Conservation (phyloP, 2,329 filamentous ascomycete genomes). For the Exophiala sp. region DNA sequence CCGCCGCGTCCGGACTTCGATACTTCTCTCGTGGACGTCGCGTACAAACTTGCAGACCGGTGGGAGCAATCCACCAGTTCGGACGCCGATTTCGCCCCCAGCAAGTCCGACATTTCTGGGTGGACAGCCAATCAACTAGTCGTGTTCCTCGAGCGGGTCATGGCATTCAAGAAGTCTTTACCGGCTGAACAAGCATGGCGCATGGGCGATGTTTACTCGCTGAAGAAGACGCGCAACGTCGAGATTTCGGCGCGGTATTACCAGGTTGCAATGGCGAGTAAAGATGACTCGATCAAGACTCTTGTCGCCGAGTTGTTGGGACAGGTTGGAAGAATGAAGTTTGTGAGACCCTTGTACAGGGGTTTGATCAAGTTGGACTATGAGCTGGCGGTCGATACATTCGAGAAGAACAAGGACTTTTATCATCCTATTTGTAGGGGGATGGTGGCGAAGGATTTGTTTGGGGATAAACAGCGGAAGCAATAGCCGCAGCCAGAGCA, state of each 20-base stretch:
- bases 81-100: conserved; percentile 55
- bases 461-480: conserved; percentile 34
- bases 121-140: conserved; percentile 86
- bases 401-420: conserved; percentile 82
- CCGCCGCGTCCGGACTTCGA: conserved; percentile 91
- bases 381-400: conserved; percentile 72
- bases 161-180: conserved; percentile 64
- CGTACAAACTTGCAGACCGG: conserved; percentile 75
- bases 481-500: neutral
- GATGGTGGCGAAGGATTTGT: conserved; percentile 83
- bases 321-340: conserved; percentile 92
- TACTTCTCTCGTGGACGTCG: conserved; percentile 78
- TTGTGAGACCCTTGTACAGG: conserved; percentile 76
- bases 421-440: conserved; percentile 90
- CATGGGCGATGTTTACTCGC: conserved; percentile 72
- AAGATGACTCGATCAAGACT: conserved; percentile 65
- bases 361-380: conserved; percentile 71
- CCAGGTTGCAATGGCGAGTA: conserved; percentile 71
- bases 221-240: conserved; percentile 73
- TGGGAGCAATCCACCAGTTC: conserved; percentile 60
- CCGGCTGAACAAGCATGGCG: conserved; percentile 62
- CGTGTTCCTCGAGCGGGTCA: conserved; percentile 80
- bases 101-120: conserved; percentile 62
- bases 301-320: conserved; percentile 73
- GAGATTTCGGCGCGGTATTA: conserved; percentile 82